Conservation (phyloP, 768 basidiomycete genomes). For the Amanita subjunquillea region DNA sequence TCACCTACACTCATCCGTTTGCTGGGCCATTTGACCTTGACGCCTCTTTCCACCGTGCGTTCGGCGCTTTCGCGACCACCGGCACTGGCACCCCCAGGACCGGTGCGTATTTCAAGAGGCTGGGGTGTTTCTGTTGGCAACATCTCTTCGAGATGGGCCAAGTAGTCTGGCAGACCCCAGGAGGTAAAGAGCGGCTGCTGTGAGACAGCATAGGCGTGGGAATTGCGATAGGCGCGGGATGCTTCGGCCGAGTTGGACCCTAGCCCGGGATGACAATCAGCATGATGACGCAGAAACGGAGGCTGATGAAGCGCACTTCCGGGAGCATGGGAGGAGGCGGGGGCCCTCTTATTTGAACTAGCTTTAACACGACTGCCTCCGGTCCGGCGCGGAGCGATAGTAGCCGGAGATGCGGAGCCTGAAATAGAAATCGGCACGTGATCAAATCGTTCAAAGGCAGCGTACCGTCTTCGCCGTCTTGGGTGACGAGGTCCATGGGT, state of each 20-base stretch:
- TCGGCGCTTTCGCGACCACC: constrained; percentile 45
- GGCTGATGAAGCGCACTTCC: constrained; percentile 30
- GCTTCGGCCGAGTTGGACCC: constrained; percentile 32
- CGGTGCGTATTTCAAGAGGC: constrained; percentile 61
- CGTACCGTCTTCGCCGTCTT: constrained; percentile 59
- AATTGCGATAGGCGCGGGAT: constrained; percentile 65
- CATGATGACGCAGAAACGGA: constrained; percentile 38
- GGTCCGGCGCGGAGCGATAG: constrained; percentile 25
- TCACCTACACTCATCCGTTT: constrained; percentile 95
- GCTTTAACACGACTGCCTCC: constrained; percentile 29
- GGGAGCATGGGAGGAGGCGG: constrained; percentile 20
- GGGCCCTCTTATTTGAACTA: constrained; percentile 30
- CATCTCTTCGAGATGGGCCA: constrained; percentile 77
- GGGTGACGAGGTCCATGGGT: constrained; percentile 11
- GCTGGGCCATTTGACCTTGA: constrained; percentile 87
- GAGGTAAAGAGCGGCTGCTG: constrained; percentile 74
- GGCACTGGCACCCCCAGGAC: constrained; percentile 17
- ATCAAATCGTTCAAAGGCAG: constrained; percentile 5
- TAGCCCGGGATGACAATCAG: constrained; percentile 23
- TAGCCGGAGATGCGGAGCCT: constrained; percentile 8
- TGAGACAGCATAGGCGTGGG: constrained; percentile 70
- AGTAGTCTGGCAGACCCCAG: constrained; percentile 91
- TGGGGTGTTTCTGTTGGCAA: constrained; percentile 69
- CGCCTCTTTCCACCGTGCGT: constrained; percentile 60
- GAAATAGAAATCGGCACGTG: constrained; percentile 2